Conservation (phyloP, 352 stramenopile genomes). For the Phytophthora tubulina region DNA sequence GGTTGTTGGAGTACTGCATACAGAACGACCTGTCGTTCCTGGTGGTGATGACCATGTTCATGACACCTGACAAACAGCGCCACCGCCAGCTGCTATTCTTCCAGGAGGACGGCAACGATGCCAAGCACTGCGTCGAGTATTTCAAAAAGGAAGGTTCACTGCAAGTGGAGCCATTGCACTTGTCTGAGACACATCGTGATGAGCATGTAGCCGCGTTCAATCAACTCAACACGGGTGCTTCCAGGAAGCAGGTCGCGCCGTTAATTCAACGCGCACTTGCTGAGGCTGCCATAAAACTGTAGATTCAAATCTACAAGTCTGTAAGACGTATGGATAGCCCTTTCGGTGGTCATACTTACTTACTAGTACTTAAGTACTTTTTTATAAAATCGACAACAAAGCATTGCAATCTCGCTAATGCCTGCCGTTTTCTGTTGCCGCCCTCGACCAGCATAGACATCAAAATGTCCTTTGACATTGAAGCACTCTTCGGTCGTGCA, state of each 20-base stretch:
- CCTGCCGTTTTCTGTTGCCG: no score
- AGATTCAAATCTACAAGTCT: background rate
- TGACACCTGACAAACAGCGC: slow-evolving; percentile 48
- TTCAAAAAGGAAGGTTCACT: slow-evolving; percentile 52
- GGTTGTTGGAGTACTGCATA: slow-evolving; percentile 49
- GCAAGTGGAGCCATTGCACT: slow-evolving; percentile 47
- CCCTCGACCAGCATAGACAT: no score
- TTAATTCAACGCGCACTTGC: slow-evolving; percentile 64
- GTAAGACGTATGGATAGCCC: no score
- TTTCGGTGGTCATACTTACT: no score
- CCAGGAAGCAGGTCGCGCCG: slow-evolving; percentile 83
- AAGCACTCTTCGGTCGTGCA: no score
- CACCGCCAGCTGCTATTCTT: slow-evolving; percentile 78
- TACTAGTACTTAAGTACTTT: no score
- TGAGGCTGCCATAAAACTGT: slow-evolving; percentile 25
- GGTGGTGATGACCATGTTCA: slow-evolving; percentile 77
- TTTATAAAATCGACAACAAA: no score
- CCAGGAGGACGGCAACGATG: slow-evolving; percentile 37
- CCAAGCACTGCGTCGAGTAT: slow-evolving; percentile 48
- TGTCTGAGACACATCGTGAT: slow-evolving; percentile 46
- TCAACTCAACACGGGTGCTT: slow-evolving; percentile 71
- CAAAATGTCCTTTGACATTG: no score
- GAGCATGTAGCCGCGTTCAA: slow-evolving; percentile 51
- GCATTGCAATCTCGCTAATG: no score
- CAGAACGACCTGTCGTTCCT: slow-evolving; percentile 69